Percentiles rank a stretch among this genome's conserved stretches.
Evolutionary conservation across 768 basidiomycete species (phyloP).

Genomic region (Boletales sp.): DNA sequence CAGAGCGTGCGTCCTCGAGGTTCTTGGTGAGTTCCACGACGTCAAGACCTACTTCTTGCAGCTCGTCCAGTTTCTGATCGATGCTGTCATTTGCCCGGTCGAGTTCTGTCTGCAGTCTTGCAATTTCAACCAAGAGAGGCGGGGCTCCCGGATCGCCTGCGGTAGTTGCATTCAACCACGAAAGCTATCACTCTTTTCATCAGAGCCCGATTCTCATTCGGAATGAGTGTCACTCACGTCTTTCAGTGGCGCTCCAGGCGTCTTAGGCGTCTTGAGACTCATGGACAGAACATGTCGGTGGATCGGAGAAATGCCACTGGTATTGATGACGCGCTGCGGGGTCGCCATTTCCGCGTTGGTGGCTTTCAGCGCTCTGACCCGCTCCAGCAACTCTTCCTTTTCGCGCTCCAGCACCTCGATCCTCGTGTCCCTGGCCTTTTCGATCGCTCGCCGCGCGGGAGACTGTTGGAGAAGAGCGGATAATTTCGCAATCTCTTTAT

Average conservation of each 20-base stretch:
- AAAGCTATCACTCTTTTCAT: conserved; percentile 44
- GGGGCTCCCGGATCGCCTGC: conserved; percentile 50
- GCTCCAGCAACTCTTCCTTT: conserved; percentile 71
- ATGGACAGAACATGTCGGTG: conserved; percentile 68
- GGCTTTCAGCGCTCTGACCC: conserved; percentile 56
- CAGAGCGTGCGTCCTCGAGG: conserved; percentile 66
- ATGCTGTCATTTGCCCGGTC: conserved; percentile 79
- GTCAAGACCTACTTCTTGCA: conserved; percentile 76
- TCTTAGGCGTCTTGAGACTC: conserved; percentile 67
- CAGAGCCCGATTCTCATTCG: conserved; percentile 1
- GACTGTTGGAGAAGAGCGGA: conserved; percentile 66
- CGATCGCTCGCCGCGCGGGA: conserved; percentile 73
- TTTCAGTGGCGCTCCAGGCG: conserved; percentile 73
- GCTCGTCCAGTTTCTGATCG: conserved; percentile 83
- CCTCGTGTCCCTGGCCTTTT: conserved; percentile 69
- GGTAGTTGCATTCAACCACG: conserved; percentile 66
- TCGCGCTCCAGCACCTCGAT: conserved; percentile 75
- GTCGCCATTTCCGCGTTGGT: conserved; percentile 52
- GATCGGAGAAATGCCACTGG: conserved; percentile 69
- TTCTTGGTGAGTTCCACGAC: conserved; percentile 68
- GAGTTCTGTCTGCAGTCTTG: conserved; percentile 69
- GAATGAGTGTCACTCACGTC: conserved; percentile 50
- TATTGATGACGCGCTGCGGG: conserved; percentile 53
- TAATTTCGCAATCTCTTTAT: conserved; percentile 71
- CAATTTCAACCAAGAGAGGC: conserved; percentile 70